These are phyloP conservation scores for Ogataea haglerorum DNA, from an alignment of 805 yeast species.

Conservation along the genomic window DNA sequence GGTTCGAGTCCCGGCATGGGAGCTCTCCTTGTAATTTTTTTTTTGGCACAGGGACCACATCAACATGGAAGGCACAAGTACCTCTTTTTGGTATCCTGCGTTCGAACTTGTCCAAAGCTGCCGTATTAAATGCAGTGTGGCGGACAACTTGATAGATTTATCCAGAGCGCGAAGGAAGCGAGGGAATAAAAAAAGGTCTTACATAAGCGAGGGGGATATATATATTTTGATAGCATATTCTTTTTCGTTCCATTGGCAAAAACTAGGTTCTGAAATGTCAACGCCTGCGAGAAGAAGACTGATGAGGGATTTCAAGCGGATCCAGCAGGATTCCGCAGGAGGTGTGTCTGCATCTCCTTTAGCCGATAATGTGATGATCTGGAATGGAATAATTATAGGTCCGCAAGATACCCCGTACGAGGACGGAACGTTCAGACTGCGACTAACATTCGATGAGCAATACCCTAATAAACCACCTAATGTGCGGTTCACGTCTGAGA, in stretches of 20 bases:
- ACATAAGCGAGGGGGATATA: constrained; percentile 1
- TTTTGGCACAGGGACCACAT: not conserved
- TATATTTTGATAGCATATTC: constrained; percentile 1
- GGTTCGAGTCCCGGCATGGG: constrained; percentile 50
- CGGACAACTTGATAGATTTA: too few relatives aligned
- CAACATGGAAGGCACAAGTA: too few relatives aligned
- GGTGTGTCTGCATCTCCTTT: constrained; percentile 97
- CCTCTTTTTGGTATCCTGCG: too few relatives aligned
- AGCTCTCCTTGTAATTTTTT: constrained; percentile 13
- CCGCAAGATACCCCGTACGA: constrained; percentile 98
- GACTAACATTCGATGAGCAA: constrained; percentile 89
- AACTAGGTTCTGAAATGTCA: constrained; percentile 55
- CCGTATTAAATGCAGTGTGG: too few relatives aligned
- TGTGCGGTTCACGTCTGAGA: constrained; percentile 85
- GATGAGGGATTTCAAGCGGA: constrained; percentile 98
- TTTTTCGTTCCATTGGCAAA: constrained; percentile 12
- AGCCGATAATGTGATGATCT: constrained; percentile 94
- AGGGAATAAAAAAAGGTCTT: not conserved
- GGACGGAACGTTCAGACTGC: constrained; percentile 90
- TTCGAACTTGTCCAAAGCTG: too few relatives aligned
- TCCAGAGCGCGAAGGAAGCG: not conserved
- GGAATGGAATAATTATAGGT: constrained; percentile 98
- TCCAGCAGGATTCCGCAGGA: constrained; percentile 97
- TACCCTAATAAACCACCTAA: constrained; percentile 96
- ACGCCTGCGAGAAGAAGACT: constrained; percentile 98